Percentiles rank a stretch among this genome's conserved stretches.
Conservation (phyloP, 805 yeast species). For the Schwanniomyces polymorphus region DNA sequence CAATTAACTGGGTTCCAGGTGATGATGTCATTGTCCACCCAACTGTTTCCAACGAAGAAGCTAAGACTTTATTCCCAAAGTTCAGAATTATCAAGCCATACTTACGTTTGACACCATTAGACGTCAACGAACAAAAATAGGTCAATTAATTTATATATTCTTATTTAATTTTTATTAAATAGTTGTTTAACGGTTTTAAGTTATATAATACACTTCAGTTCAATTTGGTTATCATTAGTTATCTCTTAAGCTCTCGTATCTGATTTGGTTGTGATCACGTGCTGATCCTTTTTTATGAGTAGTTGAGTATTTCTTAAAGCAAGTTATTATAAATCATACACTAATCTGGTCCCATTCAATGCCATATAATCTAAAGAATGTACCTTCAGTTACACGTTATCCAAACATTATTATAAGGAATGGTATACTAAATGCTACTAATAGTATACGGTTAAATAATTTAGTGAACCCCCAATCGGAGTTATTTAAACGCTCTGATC, state of each 20-base stretch:
- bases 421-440: neutral
- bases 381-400: neutral
- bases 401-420: neutral
- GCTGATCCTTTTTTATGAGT: neutral
- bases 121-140: conserved; percentile 20
- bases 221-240: too few species aligned
- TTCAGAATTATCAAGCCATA: conserved; percentile 88
- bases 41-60: conserved; percentile 62
- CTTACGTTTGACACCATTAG: conserved; percentile 64
- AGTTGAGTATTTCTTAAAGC: neutral
- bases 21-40: conserved; percentile 94
- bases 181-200: neutral
- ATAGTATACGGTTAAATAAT: neutral
- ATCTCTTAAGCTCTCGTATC: too few species aligned
- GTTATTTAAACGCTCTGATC: neutral
- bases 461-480: neutral
- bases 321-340: neutral
- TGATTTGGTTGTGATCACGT: too few species aligned
- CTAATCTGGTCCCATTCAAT: neutral
- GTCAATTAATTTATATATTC: neutral
- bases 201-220: neutral
- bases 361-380: neutral
- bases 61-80: conserved; percentile 77
- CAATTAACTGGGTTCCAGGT: conserved; percentile 88
- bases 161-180: neutral